Evolutionary conservation across 192 early-diverging fungal genomes (phyloP), one percentile per base, ranked within the genome.

Genomic region (Anaeromyces robustus): DNA sequence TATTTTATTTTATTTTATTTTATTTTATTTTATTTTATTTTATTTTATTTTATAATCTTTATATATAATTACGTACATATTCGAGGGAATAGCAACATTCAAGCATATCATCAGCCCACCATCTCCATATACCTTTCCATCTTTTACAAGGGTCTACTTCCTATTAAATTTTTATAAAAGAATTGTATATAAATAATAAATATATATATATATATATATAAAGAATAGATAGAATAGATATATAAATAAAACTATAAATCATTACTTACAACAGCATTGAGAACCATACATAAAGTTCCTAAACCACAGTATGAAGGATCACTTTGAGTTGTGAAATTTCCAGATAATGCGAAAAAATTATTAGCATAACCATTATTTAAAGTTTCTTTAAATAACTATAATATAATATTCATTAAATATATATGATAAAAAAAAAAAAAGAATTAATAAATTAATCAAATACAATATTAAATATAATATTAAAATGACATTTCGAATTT

Each of bases 121-220:
- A 96, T 31, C 94, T 85, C 96, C 96, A 98, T 4, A 93, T 93
- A 29, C 96, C 96, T 85, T 97, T 97, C 96, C 96, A 98, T 22
- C 88, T 87, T 52, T 91, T 86, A 26, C 92, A 88, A 2, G 95
- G 95, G 83, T 97, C 95, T 17, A 98, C 94, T 80, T 94, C 93
- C 43, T 52, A 16, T 41, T 14, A 16, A 41, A 9, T 14, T 41
- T 7, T 34, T 7, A 3, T 3, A 34, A 34, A 34, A 34, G 3
- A 7, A 7, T 34, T 34, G 12, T 34, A 7, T 34, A 7, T 34
- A 7, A 12, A 7, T 34, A 34, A 7, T 34, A 34, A 7, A 7
- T 34, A 34, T 12, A 34, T 34, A 34, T n/a, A n/a, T n/a, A n/a
- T n/a, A n/a, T n/a, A n/a, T n/a, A n/a, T n/a, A n/a, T n/a, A n/a